Conservation (phyloP, 495 filamentous ascomycete genomes). For the Ramalina intermedia region DNA sequence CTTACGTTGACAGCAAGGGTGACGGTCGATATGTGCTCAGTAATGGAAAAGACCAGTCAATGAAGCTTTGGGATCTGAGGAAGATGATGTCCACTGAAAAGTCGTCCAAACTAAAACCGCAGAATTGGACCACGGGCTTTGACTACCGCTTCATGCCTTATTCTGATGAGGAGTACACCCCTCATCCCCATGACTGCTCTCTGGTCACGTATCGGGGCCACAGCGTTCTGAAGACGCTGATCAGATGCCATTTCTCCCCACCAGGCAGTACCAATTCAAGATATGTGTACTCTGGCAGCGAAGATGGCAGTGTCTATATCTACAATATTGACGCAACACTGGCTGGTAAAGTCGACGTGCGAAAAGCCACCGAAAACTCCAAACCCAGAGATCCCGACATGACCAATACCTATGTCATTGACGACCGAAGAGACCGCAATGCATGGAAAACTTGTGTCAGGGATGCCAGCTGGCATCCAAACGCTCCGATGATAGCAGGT, state of each 20-base stretch:
- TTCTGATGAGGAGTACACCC: slow-evolving; percentile 48
- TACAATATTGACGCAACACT: slow-evolving; percentile 90
- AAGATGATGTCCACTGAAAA: slow-evolving; percentile 59
- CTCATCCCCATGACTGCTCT: slow-evolving; percentile 77
- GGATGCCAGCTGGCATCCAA: slow-evolving; percentile 93
- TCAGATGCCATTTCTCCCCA: slow-evolving; percentile 92
- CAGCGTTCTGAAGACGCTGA: slow-evolving; percentile 72
- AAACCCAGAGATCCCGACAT: slow-evolving; percentile 37
- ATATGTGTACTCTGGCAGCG: slow-evolving; percentile 84
- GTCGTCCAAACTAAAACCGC: slow-evolving; percentile 40
- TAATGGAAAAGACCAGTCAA: slow-evolving; percentile 90
- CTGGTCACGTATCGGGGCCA: slow-evolving; percentile 90
- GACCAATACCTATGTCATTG: slow-evolving; percentile 23
- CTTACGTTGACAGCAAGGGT: slow-evolving; percentile 91
- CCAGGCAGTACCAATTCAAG: slow-evolving; percentile 74
- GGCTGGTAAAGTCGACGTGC: slow-evolving; percentile 68
- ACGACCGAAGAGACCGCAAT: slow-evolving; percentile 14
- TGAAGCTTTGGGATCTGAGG: slow-evolving; percentile 95
- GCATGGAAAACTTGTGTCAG: slow-evolving; percentile 71
- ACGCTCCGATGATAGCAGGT: slow-evolving; percentile 79
- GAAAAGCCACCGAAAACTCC: slow-evolving; percentile 44
- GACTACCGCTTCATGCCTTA: slow-evolving; percentile 76
- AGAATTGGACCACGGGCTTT: slow-evolving; percentile 50
- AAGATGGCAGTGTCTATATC: slow-evolving; percentile 76
- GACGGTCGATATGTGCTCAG: slow-evolving; percentile 89